A percentile compares a stretch with the other conserved stretches of the same genome.
phyloP scores from a whole-genome alignment of 805 yeast species.

The Metschnikowia borealis region DNA sequence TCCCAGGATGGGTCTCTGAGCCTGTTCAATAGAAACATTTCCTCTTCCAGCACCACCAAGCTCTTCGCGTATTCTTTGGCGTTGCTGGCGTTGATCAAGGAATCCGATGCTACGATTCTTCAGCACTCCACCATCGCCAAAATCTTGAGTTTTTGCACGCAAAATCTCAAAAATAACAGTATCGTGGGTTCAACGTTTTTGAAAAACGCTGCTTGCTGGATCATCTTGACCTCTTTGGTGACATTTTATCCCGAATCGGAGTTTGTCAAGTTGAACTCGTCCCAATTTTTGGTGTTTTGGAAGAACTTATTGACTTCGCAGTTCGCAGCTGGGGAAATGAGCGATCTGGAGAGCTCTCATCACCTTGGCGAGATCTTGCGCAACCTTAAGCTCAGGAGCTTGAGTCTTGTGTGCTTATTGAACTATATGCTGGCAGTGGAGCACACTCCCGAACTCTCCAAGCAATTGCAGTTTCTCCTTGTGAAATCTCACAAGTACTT shows the following conservation, averaged over 20 bases:
- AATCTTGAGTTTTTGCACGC: constrained; percentile 43
- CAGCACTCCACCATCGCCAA: constrained; percentile 41
- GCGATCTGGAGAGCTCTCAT: constrained; percentile 18
- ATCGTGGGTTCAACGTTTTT: constrained; percentile 19
- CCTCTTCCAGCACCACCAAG: constrained; percentile 18
- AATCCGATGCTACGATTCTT: constrained; percentile 30
- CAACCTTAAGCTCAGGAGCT: constrained; percentile 35
- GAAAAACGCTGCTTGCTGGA: constrained; percentile 38
- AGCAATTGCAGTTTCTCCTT: constrained; percentile 39
- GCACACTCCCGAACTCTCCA: constrained; percentile 37
- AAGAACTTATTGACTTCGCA: constrained; percentile 42
- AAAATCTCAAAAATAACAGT: constrained; percentile 37
- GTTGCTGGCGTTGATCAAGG: constrained; percentile 33
- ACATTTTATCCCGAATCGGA: constrained; percentile 40
- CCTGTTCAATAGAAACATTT: constrained; percentile 18
- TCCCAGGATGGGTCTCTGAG: constrained; percentile 1
- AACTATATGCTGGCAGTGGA: constrained; percentile 37
- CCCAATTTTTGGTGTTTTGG: constrained; percentile 44
- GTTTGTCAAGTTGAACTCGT: constrained; percentile 40
- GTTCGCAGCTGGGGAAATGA: constrained; percentile 23
- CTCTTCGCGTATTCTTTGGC: constrained; percentile 34
- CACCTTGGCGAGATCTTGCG: constrained; percentile 24
- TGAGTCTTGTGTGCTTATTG: constrained; percentile 36
- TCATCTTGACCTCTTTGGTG: constrained; percentile 37
- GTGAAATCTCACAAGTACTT: constrained; percentile 40